Evolutionary conservation across 306 rosid species (phyloP).

Genomic region (Astragalus glycyphyllos): DNA sequence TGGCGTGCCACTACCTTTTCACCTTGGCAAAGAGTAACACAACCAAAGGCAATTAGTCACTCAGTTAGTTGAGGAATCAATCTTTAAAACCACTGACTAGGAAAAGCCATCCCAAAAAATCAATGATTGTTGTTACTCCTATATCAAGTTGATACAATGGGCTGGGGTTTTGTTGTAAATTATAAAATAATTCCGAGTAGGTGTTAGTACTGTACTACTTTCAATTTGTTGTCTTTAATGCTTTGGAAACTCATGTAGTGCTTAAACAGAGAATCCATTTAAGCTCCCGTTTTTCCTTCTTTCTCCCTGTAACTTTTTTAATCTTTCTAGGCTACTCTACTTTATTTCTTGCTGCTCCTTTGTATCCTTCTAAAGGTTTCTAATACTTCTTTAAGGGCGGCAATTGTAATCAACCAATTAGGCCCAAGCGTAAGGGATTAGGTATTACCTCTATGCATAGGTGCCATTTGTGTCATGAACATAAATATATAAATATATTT

Average conservation of each 20-base stretch:
- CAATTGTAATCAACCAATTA: neutral
- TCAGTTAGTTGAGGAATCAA: conserved; percentile 49
- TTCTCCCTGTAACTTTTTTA: neutral
- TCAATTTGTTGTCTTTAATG: conserved; percentile 30
- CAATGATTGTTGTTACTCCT: neutral
- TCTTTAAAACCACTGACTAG: conserved; percentile 11
- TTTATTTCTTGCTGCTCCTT: neutral
- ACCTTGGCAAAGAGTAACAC: conserved; percentile 47
- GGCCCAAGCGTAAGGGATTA: neutral
- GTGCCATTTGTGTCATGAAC: no score
- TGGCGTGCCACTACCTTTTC: conserved; percentile 48
- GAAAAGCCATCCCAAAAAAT: neutral
- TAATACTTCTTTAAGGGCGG: neutral
- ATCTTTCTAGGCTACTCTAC: neutral
- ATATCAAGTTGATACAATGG: conserved; percentile 12
- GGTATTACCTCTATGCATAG: no score
- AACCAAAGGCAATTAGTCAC: conserved; percentile 43
- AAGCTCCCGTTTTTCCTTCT: neutral
- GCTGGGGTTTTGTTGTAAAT: conserved; percentile 24
- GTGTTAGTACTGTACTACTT: conserved; percentile 25
- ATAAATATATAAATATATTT: no score
- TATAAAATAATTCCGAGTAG: conserved; percentile 25
- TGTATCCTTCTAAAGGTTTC: neutral
- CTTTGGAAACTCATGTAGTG: conserved; percentile 20
- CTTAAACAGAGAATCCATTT: neutral